Conservation (phyloP, 306 rosid species). For the Herpetospermum pedunculosum region DNA sequence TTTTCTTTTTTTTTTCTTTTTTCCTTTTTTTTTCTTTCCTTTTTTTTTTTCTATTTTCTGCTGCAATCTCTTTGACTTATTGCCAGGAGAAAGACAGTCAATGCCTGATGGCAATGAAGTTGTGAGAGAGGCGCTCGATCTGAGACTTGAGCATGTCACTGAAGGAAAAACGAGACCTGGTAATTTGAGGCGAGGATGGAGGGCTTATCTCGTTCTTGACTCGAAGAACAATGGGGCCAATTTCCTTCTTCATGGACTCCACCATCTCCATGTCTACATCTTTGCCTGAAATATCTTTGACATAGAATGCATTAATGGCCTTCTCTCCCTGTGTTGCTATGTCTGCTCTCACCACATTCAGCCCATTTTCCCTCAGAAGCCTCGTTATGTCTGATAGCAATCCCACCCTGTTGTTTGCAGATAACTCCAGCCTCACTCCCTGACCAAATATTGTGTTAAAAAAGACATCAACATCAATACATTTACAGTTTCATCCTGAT, state of each 20-base stretch:
- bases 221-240: conserved; percentile 36
- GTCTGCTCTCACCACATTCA: conserved; percentile 49
- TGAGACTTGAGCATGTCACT: conserved; percentile 30
- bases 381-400: conserved; percentile 57
- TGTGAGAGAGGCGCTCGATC: conserved; percentile 36
- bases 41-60: background rate
- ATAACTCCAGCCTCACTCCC: conserved; percentile 54
- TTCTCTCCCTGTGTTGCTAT: conserved; percentile 58
- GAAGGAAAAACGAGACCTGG: conserved; percentile 24
- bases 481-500: conserved; percentile 4
- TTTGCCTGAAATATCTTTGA: conserved; percentile 50
- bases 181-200: background rate
- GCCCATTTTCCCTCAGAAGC: conserved; percentile 55
- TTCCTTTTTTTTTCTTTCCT: background rate
- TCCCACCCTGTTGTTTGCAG: conserved; percentile 43
- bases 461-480: background rate
- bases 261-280: conserved; percentile 41
- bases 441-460: conserved; percentile 7
- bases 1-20: background rate
- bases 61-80: background rate
- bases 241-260: conserved; percentile 44
- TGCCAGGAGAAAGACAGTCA: background rate
- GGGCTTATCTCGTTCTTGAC: conserved; percentile 22
- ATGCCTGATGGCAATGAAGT: conserved; percentile 23
- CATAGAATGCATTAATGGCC: conserved; percentile 44